Conservation (phyloP, 768 basidiomycete species). For the Kwoniella sp. region DNA sequence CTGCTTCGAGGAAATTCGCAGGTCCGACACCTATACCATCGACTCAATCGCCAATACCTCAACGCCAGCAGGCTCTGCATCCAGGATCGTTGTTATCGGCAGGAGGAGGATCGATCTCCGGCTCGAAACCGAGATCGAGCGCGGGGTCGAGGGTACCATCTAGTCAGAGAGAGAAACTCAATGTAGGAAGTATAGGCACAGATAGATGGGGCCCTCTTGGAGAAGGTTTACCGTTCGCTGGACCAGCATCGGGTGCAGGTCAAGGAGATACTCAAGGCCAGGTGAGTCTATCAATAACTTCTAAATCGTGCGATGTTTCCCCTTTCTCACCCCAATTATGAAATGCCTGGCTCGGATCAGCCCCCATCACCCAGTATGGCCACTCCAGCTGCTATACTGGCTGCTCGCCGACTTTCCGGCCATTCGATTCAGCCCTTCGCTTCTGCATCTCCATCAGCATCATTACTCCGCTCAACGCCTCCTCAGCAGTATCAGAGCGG, state of each 20-base stretch:
- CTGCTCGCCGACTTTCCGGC: slow-evolving; percentile 45
- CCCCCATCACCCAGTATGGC: slow-evolving; percentile 25
- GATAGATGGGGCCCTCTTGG: slow-evolving; percentile 38
- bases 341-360: slow-evolving; percentile 6
- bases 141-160: slow-evolving; percentile 20
- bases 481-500: slow-evolving; percentile 20
- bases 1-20: slow-evolving; percentile 4
- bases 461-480: slow-evolving; percentile 31
- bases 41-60: slow-evolving; percentile 41
- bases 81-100: slow-evolving; percentile 31
- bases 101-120: slow-evolving; percentile 8
- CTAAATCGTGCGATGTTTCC: background rate
- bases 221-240: slow-evolving; percentile 51
- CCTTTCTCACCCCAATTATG: background rate
- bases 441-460: slow-evolving; percentile 43
- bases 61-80: slow-evolving; percentile 34
- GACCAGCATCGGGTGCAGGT: slow-evolving; percentile 6
- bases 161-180: slow-evolving; percentile 15
- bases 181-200: slow-evolving; percentile 24
- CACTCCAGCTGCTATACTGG: slow-evolving; percentile 32
- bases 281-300: background rate
- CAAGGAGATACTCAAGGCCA: slow-evolving; percentile 8
- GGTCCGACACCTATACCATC: slow-evolving; percentile 27
- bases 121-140: slow-evolving; percentile 15
- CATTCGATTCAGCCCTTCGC: slow-evolving; percentile 49